Percentiles rank a stretch among this genome's conserved stretches.
Evolutionary conservation across 1,139 yeast species (phyloP).

Genomic region (Suhomyces wounanorum): DNA sequence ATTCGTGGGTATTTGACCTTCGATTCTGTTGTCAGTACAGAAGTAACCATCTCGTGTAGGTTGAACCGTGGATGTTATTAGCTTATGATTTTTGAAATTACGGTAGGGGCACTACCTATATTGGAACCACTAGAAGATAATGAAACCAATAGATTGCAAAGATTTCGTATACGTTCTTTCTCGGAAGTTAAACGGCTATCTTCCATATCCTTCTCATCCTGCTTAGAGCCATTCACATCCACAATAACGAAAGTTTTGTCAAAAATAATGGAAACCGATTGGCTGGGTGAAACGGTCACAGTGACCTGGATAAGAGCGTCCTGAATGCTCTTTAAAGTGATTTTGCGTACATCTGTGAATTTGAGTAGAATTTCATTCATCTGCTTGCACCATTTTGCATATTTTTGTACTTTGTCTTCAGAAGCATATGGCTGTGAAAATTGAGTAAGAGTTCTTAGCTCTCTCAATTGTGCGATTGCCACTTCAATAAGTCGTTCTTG

Average conservation of each 20-base stretch:
- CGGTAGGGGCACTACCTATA: not conserved
- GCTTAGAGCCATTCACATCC: not conserved
- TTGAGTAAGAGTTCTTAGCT: constrained; percentile 8
- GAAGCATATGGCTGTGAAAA: constrained; percentile 10
- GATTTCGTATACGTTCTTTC: not conserved
- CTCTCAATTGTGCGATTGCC: constrained; percentile 3
- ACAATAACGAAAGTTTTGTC: not conserved
- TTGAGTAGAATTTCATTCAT: constrained; percentile 29
- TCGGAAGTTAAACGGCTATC: not conserved
- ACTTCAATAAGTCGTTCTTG: constrained; percentile 2
- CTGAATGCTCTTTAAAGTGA: constrained; percentile 3
- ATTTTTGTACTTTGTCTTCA: constrained; percentile 21
- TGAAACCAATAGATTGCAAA: not conserved
- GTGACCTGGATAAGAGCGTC: not conserved
- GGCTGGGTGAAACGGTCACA: not conserved
- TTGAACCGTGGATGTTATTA: not conserved
- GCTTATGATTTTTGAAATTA: constrained; percentile 6
- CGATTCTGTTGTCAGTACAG: constrained; percentile 3
- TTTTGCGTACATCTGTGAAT: constrained; percentile 19
- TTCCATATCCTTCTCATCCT: not conserved
- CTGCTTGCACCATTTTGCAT: constrained; percentile 35
- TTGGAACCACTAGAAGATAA: not conserved
- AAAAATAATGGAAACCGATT: not conserved
- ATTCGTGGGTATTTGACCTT: constrained; percentile 2
- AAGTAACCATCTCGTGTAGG: constrained; percentile 9